Evolutionary conservation across 2,329 filamentous ascomycete species (phyloP).

Genomic region (Fusarium piperis): DNA sequence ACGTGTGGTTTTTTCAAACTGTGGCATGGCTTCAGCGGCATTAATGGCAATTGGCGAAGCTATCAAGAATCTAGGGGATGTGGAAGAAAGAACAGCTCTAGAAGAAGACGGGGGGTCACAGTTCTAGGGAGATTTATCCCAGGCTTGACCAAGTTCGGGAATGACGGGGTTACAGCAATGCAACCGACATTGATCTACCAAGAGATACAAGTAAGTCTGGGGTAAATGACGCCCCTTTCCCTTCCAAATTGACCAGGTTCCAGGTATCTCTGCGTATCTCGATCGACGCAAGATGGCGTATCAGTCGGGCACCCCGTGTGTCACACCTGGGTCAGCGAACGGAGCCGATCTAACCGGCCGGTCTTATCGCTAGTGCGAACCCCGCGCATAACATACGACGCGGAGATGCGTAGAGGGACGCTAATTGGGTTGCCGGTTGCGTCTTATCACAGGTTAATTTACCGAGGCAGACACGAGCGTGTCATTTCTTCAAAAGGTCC

Average conservation of each 20-base stretch:
- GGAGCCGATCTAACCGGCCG: conserved; percentile 3
- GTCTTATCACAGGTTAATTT: not conserved
- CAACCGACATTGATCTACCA: not conserved
- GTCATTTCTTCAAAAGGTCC: not conserved
- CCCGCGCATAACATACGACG: not conserved
- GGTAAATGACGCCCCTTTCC: not conserved
- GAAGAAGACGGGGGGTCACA: not conserved
- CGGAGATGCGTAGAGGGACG: not conserved
- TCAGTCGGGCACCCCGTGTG: not conserved
- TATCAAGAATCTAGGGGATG: not conserved
- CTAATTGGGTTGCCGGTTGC: not conserved
- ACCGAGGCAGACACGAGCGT: not conserved
- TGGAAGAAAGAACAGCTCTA: not conserved
- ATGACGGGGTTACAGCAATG: not conserved
- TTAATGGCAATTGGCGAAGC: not conserved
- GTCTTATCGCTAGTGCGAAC: not conserved
- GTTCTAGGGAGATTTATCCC: not conserved
- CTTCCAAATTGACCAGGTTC: not conserved
- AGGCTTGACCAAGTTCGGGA: not conserved
- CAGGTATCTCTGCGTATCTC: not conserved
- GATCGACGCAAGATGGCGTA: conserved; percentile 1
- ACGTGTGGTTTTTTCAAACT: not conserved
- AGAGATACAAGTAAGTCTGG: not conserved
- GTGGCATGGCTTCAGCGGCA: not conserved
- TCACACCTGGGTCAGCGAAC: conserved; percentile 1